Evolutionary conservation across 2,329 filamentous ascomycete genomes (phyloP), one percentile per base, ranked within the genome.

Genomic region (Xylariaceae sp.): DNA sequence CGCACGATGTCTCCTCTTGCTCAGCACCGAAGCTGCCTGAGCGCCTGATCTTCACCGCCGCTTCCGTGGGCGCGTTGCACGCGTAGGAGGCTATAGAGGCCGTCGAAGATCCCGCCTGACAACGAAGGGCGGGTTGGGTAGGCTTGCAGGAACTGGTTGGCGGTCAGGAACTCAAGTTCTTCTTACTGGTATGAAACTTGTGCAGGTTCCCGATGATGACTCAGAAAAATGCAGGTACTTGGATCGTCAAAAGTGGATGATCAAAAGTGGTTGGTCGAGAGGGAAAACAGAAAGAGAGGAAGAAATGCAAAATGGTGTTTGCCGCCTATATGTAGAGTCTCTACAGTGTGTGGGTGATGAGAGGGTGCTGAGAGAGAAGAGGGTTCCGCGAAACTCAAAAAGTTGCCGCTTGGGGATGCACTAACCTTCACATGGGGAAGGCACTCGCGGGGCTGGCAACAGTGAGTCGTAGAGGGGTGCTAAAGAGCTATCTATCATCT

Each of bases 181-280:
- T 59, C 53, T 49, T 54, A 56, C 50, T 52, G 59, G 58, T 60
- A 60, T 59, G 55, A 50, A 50, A 52, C 44, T 57, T 42, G 60
- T 62, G 61, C 59, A 58, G 57, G 50, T 49, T 63, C 60, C 61
- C 61, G 61, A 59, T 38, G 49, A 54, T 58, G 54, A 55, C 52
- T 60, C 55, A 58, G 27, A 32, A 49, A 56, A 61, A 57, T 55
- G 27, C 7, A 12, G 27, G 4, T 5, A 16, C 16, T 32, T 14
- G 7, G 27, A 4, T 32, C 27, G 27, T 8, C 16, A 12, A 32
- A 8, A 32, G 4, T 4, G 27, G 12, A 32, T 14, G 4, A 32
- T 32, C 27, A 29, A 14, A 8, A 32, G 27, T 32, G 27, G 27
- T 32, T 16, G 27, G 7, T 32, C n/a, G n/a, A n/a, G n/a, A n/a